Conservation (phyloP, 768 basidiomycete genomes). For the Coprinopsis cinerea region DNA sequence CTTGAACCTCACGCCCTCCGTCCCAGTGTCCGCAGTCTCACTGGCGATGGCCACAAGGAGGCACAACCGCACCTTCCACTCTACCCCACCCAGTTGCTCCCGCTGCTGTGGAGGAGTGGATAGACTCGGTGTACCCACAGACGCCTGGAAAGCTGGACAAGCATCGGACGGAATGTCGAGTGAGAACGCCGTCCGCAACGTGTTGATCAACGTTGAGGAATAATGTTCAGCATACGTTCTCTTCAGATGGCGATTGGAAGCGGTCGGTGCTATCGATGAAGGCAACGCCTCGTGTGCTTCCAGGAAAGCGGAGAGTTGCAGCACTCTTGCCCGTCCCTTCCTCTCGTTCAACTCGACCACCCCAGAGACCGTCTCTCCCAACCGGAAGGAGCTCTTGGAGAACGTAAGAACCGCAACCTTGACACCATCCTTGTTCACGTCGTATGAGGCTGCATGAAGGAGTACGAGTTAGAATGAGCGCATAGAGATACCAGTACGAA, state of each 20-base stretch:
- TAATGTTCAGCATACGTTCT: conserved; percentile 85
- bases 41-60: conserved; percentile 74
- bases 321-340: conserved; percentile 62
- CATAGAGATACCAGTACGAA: conserved; percentile 3
- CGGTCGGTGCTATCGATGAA: conserved; percentile 43
- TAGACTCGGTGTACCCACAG: no score
- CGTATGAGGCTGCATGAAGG: conserved; percentile 76
- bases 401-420: conserved; percentile 89
- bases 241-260: conserved; percentile 47
- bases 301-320: conserved; percentile 87
- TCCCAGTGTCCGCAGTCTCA: conserved; percentile 37
- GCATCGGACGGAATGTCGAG: conserved; percentile 92
- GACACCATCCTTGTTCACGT: conserved; percentile 90
- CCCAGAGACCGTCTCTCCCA: conserved; percentile 89
- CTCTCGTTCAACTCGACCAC: conserved; percentile 83
- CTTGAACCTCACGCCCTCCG: conserved; percentile 48
- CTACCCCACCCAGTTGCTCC: conserved; percentile 57
- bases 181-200: conserved; percentile 75
- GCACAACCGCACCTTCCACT: conserved; percentile 85
- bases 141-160: conserved; percentile 77
- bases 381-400: conserved; percentile 82
- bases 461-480: no score
- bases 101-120: conserved; percentile 8
- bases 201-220: conserved; percentile 66
- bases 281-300: conserved; percentile 87